Evolutionary conservation across 768 basidiomycete species (phyloP).

Genomic region (Paxillus involutus): DNA sequence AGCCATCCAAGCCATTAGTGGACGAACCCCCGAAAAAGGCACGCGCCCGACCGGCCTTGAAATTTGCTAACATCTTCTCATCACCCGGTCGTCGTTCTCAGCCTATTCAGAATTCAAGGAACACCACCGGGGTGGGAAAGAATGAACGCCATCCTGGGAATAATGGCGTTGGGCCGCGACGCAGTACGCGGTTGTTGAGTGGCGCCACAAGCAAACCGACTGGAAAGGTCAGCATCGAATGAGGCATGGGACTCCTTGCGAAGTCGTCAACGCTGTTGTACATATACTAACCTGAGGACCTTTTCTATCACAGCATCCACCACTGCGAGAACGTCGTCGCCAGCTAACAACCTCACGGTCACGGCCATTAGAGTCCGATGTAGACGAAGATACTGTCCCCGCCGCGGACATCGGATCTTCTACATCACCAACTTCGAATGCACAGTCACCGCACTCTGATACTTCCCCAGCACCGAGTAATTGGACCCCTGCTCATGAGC

Average conservation of each 20-base stretch:
- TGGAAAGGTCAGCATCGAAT: constrained; percentile 50
- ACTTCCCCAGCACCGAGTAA: constrained; percentile 59
- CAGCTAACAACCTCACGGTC: constrained; percentile 54
- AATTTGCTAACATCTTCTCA: constrained; percentile 87
- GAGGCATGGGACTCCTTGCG: not conserved
- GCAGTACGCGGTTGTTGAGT: constrained; percentile 73
- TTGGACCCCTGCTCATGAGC: constrained; percentile 68
- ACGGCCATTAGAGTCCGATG: constrained; percentile 67
- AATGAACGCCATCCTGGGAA: constrained; percentile 44
- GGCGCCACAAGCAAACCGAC: constrained; percentile 51
- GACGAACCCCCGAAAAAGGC: constrained; percentile 86
- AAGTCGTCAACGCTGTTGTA: not conserved
- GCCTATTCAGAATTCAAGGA: constrained; percentile 66
- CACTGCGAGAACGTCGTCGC: constrained; percentile 58
- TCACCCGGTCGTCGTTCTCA: constrained; percentile 79
- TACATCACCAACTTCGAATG: constrained; percentile 57
- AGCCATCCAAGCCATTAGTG: constrained; percentile 58
- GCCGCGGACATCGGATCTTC: constrained; percentile 54
- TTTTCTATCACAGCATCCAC: constrained; percentile 30
- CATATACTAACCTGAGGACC: constrained; percentile 17
- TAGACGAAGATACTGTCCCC: constrained; percentile 59
- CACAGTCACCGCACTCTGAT: constrained; percentile 64
- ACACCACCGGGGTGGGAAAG: constrained; percentile 50
- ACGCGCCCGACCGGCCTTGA: constrained; percentile 87
- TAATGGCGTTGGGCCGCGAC: constrained; percentile 53